phyloP scores from a whole-genome alignment of 2,329 filamentous ascomycete species.

The Cercospora beticola region DNA sequence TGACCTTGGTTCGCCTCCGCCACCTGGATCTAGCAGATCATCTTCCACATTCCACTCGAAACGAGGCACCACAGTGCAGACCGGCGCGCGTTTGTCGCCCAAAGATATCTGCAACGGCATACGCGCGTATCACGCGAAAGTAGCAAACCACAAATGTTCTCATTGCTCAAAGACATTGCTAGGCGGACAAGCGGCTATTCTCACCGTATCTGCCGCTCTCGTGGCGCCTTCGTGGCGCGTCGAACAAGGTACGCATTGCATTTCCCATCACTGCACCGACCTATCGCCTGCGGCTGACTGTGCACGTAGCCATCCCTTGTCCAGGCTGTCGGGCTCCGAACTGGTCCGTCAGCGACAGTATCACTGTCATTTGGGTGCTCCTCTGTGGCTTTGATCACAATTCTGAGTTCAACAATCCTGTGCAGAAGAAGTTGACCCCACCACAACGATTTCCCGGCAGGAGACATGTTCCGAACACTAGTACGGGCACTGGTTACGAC shows the following conservation, averaged over 20 bases:
- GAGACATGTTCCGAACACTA: neutral
- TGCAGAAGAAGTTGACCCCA: slow-evolving; percentile 2
- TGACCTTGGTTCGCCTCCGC: neutral
- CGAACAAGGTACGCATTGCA: neutral
- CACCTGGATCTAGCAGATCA: neutral
- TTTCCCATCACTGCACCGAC: neutral
- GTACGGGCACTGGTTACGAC: slow-evolving; percentile 8
- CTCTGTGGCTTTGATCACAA: slow-evolving; percentile 40
- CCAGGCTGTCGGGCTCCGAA: neutral
- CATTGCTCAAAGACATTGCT: neutral
- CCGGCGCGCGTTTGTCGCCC: neutral
- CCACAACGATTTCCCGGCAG: neutral
- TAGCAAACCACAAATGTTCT: neutral
- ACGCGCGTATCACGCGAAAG: neutral
- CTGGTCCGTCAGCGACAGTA: slow-evolving; percentile 14
- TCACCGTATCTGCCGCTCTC: neutral
- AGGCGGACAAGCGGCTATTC: neutral
- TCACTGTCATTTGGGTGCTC: slow-evolving; percentile 41
- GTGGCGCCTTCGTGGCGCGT: neutral
- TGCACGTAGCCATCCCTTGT: neutral
- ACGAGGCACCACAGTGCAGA: neutral
- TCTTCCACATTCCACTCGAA: neutral
- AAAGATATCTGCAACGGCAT: neutral
- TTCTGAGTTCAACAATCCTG: slow-evolving; percentile 22
- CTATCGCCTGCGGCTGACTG: neutral